A percentile compares a stretch with the other conserved stretches of the same genome.
Evolutionary conservation across 2,329 filamentous ascomycete genomes (phyloP).

Genomic region (Aspergillus sp.): DNA sequence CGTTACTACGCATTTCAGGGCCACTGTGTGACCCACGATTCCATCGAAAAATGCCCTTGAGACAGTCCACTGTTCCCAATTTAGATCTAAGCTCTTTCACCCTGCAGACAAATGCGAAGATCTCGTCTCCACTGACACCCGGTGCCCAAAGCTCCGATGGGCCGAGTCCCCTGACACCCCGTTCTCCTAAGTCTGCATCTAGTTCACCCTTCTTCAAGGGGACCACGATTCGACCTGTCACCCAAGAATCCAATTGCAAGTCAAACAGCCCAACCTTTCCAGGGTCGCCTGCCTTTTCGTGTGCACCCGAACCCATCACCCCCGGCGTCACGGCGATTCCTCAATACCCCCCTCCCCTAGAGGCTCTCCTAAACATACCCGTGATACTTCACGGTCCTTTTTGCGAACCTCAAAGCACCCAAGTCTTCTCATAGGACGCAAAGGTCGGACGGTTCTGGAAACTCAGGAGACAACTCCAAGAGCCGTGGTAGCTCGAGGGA

Average conservation of each 20-base stretch:
- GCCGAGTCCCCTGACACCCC: slow-evolving; percentile 31
- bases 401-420: slow-evolving; percentile 45
- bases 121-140: slow-evolving; percentile 28
- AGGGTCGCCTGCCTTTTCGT: slow-evolving; percentile 19
- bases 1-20: background rate
- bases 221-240: slow-evolving; percentile 38
- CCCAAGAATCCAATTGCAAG: slow-evolving; percentile 28
- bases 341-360: slow-evolving; percentile 41
- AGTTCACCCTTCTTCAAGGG: slow-evolving; percentile 34
- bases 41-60: slow-evolving; percentile 29
- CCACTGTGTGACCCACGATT: slow-evolving; percentile 7
- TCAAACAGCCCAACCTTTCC: slow-evolving; percentile 22
- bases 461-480: slow-evolving; percentile 31
- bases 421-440: slow-evolving; percentile 40
- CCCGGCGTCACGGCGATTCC: slow-evolving; percentile 43
- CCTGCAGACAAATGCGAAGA: slow-evolving; percentile 23
- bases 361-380: slow-evolving; percentile 35
- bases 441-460: slow-evolving; percentile 34
- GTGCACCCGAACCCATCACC: slow-evolving; percentile 26
- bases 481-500: slow-evolving; percentile 43
- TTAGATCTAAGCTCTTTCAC: slow-evolving; percentile 32
- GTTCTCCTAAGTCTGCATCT: slow-evolving; percentile 33
- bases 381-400: slow-evolving; percentile 43
- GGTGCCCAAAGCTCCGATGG: slow-evolving; percentile 31
- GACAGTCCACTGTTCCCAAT: slow-evolving; percentile 32